Base-by-base conservation (phyloP, 2,329 filamentous ascomycete genomes). In the Hypoxylon sp. region DNA sequence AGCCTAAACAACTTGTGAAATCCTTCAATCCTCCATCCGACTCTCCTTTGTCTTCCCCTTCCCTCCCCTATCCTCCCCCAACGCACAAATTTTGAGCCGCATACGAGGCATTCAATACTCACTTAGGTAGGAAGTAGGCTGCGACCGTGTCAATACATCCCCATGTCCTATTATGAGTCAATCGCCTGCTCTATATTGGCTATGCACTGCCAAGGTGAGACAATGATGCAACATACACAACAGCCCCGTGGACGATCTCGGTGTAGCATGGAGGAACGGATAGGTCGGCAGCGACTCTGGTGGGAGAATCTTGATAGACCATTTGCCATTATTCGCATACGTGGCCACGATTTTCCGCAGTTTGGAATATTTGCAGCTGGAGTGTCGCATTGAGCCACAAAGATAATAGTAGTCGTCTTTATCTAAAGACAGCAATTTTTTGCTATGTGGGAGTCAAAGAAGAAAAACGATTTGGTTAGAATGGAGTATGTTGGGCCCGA, bases 221-320 rank as follows among this genome's bases (percentile, higher is more conserved):
- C 52, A 57, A 35, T n/a, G 64, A 64, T 67, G 63, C 27, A 64
- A 67, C 64, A 55, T 35, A 61, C 37, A 42, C 15, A 17, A 29
- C 27, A 44, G 17, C 46, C 32, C 29, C 24, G 15, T 50, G 31
- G 60, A 47, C 50, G 64, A 69, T 65, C 53, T 65, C 60, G 64
- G 67, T 67, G 48, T 51, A 64, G 32, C 37, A 46, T 46, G 54
- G 48, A 37, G 17, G 17, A 24, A 54, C 53, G 15, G 17, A 19
- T 48, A 46, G 53, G 15, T 32, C 51, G 47, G 11, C 42, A 21
- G 42, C 15, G 13, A 53, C 8, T 46, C 27, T 61, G 19, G 15
- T 27, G 31, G 19, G 62, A 46, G 19, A 21, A 29, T 10, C 5
- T 13, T 24, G 21, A 29, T 29, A 44, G 21, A 7, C 8, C 5